These are phyloP conservation scores for Helichrysum umbraculigerum DNA, from an alignment of 129 eudicot genomes.

Conservation along the genomic window DNA sequence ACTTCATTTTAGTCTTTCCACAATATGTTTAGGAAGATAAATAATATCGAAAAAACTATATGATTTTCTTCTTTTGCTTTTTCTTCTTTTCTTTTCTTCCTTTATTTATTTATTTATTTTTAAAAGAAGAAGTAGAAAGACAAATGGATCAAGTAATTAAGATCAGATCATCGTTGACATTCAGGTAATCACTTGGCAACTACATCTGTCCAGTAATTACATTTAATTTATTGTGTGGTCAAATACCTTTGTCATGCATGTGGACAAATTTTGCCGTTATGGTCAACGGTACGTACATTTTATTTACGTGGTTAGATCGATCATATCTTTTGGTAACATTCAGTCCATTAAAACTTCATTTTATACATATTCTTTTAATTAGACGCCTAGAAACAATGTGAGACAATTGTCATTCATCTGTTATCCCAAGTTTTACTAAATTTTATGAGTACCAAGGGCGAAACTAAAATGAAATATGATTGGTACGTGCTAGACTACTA, in stretches of 20 bases:
- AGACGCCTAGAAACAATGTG: not conserved
- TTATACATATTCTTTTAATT: not conserved
- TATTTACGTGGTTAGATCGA: no score
- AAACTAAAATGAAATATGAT: no score
- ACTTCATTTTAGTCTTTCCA: no score
- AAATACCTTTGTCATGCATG: conserved; percentile 13
- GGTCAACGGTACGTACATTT: no score
- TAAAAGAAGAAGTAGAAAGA: conserved; percentile 6
- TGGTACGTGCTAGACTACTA: no score
- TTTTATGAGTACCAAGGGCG: no score
- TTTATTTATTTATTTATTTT: no score
- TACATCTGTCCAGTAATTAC: not conserved
- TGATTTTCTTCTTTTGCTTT: no score
- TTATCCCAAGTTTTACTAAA: no score
- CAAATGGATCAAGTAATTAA: conserved; percentile 22
- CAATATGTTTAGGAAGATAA: no score
- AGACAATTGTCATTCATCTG: not conserved
- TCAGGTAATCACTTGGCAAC: conserved; percentile 14
- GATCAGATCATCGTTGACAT: conserved; percentile 1
- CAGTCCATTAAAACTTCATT: not conserved
- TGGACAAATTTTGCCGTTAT: conserved; percentile 2
- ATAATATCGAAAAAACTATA: no score
- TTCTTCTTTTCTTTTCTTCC: no score
- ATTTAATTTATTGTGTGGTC: conserved; percentile 17
- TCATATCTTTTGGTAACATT: not conserved